Evolutionary conservation across 495 filamentous ascomycete species (phyloP).

Genomic region (Thozetella sp.): DNA sequence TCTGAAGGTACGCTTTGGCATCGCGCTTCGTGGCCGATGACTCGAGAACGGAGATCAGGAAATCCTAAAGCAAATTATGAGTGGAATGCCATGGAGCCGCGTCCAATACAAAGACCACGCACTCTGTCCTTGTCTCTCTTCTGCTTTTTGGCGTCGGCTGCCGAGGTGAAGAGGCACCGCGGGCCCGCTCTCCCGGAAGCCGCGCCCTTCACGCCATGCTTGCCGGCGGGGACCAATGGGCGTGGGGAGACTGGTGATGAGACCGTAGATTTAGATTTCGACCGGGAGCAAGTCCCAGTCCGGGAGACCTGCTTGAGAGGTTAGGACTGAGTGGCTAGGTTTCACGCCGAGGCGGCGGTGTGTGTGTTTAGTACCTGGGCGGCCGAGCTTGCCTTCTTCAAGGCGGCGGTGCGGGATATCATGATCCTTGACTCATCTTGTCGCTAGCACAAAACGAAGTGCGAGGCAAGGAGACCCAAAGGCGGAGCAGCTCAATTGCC

Average conservation of each 20-base stretch:
- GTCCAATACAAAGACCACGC: constrained; percentile 2
- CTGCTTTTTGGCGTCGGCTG: constrained; percentile 38
- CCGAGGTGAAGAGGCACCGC: constrained; percentile 27
- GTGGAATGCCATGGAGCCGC: background rate
- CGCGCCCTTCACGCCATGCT: background rate
- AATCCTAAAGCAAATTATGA: constrained; percentile 58
- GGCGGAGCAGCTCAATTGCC: no score
- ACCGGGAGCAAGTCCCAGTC: background rate
- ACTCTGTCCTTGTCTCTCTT: constrained; percentile 44
- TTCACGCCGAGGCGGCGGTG: background rate
- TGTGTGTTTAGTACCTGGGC: constrained; percentile 19
- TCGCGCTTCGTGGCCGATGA: constrained; percentile 89
- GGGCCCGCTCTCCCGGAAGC: background rate
- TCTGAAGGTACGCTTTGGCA: constrained; percentile 83
- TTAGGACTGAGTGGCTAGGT: background rate
- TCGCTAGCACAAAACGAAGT: no score
- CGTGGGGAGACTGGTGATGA: background rate
- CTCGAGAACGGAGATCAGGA: constrained; percentile 78
- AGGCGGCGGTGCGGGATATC: constrained; percentile 14
- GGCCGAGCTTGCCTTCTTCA: constrained; percentile 21
- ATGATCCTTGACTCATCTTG: constrained; percentile 9
- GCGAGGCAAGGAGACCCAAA: no score
- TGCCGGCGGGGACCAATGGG: background rate
- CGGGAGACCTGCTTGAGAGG: background rate
- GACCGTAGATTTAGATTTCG: background rate